A percentile compares a stretch with the other conserved stretches of the same genome.
phyloP scores from a whole-genome alignment of 345 rosid species.

The Cardamine chenopodiifolia region DNA sequence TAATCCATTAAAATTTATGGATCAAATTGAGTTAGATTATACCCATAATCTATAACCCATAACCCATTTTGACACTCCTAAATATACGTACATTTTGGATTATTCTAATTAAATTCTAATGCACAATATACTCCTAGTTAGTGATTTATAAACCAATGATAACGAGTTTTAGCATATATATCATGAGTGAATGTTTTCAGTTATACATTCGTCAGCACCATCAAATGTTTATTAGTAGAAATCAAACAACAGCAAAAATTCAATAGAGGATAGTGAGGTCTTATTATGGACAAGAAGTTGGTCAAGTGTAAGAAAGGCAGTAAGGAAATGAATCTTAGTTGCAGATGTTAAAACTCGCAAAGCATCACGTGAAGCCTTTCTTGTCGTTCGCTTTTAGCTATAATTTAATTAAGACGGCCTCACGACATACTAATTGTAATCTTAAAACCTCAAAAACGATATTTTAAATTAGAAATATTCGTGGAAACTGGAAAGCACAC shows the following conservation, averaged over 20 bases:
- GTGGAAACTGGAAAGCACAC: neutral
- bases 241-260: too few relatives aligned
- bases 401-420: neutral
- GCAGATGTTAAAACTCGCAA: slow-evolving; percentile 29
- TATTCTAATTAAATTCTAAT: neutral
- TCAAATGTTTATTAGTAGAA: too few relatives aligned
- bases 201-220: too few relatives aligned
- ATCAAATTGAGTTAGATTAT: too few relatives aligned
- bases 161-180: too few relatives aligned
- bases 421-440: neutral
- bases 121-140: neutral
- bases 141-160: neutral
- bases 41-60: too few relatives aligned
- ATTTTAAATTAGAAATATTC: neutral
- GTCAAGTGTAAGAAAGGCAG: slow-evolving; percentile 44
- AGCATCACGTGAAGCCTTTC: slow-evolving; percentile 39
- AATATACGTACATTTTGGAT: too few relatives aligned
- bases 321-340: slow-evolving; percentile 25
- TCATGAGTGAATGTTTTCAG: too few relatives aligned
- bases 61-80: too few relatives aligned
- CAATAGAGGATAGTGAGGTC: slow-evolving; percentile 8
- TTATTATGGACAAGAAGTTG: slow-evolving; percentile 37
- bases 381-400: slow-evolving; percentile 29
- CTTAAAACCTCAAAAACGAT: neutral
- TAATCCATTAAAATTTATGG: too few relatives aligned